Base-by-base conservation (phyloP, 106 monocot genomes). In the Xerophyta viscosa region DNA sequence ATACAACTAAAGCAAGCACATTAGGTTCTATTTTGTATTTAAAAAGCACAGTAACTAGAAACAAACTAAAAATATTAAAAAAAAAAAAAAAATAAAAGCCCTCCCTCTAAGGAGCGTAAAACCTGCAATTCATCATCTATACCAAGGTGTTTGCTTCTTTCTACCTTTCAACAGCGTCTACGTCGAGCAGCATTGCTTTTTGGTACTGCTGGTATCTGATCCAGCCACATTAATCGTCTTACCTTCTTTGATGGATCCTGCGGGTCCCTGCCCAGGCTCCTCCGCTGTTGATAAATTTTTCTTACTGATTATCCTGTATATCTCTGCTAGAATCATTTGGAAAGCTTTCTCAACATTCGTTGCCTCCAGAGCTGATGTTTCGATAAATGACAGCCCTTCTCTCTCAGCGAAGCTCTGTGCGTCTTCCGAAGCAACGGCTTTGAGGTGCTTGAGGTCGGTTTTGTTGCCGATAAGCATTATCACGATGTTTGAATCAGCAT, bases 401-500 rank as follows among this genome's bases (percentile, higher is more conserved):
- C 43, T 67, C 63, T 75, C 74, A 33, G 74, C 74, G 46, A 75
- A 74, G 42, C 62, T 39, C 24, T 75, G 74, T 10, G 74, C 74
- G 51, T 75, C 74, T 43, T 75, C 74, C 0, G 74, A 31, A 23
- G 67, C 67, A 10, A 75, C 74, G 0, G 67, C 74, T 4, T 61
- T 50, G 36, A 75, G 74, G 50, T 75, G 74, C 46, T 75, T 75
- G 11, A 75, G 74, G 42, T 75, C 74, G 5, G 74, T 75, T 45
- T 75, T 75, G 74, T 75, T 75, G 25, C 74, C 74, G 18, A 75
- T 66, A 11, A 75, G 67, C 67, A 68, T 75, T 12, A 75, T 67
- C 31, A 75, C 74, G n/a, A 68, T 75, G 39, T 68, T 75, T 11
- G 67, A 63, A 45, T 75, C 74, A 22, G 74, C 74, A 28, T 74